A percentile compares a stretch with the other conserved stretches of the same genome.
These are phyloP conservation scores for Aspergillus caelatus DNA, from an alignment of 2,329 filamentous ascomycete species.

Conservation along the genomic window DNA sequence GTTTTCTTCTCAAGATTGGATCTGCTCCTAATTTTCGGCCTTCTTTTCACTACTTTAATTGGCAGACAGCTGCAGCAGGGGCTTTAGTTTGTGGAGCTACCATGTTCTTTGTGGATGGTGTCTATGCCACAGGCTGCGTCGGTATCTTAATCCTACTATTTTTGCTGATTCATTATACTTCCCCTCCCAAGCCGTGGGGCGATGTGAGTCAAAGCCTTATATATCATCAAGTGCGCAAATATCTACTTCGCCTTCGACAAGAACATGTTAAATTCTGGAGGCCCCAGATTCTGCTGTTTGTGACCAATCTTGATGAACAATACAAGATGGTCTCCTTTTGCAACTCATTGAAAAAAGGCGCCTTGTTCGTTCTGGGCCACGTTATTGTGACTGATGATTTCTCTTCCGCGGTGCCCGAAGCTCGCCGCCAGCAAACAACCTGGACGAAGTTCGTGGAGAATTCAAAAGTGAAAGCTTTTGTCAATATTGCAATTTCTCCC, in stretches of 20 bases:
- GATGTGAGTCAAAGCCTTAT: constrained; percentile 89
- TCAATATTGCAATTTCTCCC: constrained; percentile 82
- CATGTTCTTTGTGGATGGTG: constrained; percentile 88
- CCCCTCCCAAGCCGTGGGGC: constrained; percentile 85
- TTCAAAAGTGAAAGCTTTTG: constrained; percentile 84
- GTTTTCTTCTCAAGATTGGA: constrained; percentile 82
- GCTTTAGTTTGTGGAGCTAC: constrained; percentile 74
- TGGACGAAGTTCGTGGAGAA: constrained; percentile 89
- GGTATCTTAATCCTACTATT: constrained; percentile 76
- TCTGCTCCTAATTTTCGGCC: constrained; percentile 88
- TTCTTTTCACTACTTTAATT: constrained; percentile 86
- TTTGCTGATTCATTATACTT: constrained; percentile 80
- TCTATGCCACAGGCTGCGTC: constrained; percentile 76
- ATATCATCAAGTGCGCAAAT: constrained; percentile 86
- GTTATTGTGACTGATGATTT: constrained; percentile 88
- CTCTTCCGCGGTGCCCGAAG: constrained; percentile 74
- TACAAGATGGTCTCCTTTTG: constrained; percentile 87
- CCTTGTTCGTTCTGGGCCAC: constrained; percentile 81
- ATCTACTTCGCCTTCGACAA: constrained; percentile 77
- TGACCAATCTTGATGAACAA: constrained; percentile 80
- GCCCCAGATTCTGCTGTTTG: constrained; percentile 80
- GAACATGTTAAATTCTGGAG: constrained; percentile 95
- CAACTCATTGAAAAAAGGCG: constrained; percentile 87
- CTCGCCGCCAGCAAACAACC: constrained; percentile 75
- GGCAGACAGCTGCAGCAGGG: constrained; percentile 76